phyloP scores from a whole-genome alignment of 2,329 filamentous ascomycete genomes.

The Fusarium austroafricanum region DNA sequence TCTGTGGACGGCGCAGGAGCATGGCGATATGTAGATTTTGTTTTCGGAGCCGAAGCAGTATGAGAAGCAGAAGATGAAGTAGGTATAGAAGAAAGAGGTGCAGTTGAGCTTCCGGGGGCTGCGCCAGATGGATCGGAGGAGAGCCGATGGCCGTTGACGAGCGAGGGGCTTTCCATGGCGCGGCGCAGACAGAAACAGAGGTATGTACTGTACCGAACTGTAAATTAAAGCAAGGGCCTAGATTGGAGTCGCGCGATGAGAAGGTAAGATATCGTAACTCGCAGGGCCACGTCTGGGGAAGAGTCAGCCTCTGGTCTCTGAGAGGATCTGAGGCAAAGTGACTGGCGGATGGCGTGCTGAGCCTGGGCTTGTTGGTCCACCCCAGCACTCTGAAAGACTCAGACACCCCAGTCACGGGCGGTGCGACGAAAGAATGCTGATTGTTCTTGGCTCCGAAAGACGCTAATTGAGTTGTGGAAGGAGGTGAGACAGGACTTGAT shows the following conservation, averaged over 20 bases:
- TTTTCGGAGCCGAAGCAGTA: constrained; percentile 8
- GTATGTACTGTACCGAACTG: constrained; percentile 4
- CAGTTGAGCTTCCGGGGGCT: constrained; percentile 13
- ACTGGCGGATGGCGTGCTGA: constrained; percentile 47
- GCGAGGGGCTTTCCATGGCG: constrained; percentile 44
- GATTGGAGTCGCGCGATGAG: constrained; percentile 46
- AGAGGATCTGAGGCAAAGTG: constrained; percentile 42
- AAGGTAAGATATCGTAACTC: constrained; percentile 47
- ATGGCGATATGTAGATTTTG: constrained; percentile 40
- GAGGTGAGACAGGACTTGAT: constrained; percentile 24
- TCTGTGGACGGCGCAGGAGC: constrained; percentile 24
- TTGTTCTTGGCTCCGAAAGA: constrained; percentile 16
- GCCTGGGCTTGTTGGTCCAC: constrained; percentile 36
- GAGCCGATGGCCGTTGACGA: constrained; percentile 45
- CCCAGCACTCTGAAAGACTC: constrained; percentile 35
- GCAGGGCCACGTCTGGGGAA: constrained; percentile 38
- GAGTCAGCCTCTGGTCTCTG: constrained; percentile 27
- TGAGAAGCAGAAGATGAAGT: constrained; percentile 31
- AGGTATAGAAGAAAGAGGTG: constrained; percentile 24
- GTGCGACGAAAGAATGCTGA: constrained; percentile 15
- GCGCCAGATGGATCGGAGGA: constrained; percentile 34
- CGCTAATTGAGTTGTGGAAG: constrained; percentile 33
- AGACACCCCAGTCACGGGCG: constrained; percentile 30
- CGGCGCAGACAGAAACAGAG: constrained; percentile 15
- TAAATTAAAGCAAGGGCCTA: constrained; percentile 28